A percentile compares a stretch with the other conserved stretches of the same genome.
These are phyloP conservation scores for Gynostemma pentaphyllum DNA, from an alignment of 306 rosid genomes.

Conservation along the genomic window DNA sequence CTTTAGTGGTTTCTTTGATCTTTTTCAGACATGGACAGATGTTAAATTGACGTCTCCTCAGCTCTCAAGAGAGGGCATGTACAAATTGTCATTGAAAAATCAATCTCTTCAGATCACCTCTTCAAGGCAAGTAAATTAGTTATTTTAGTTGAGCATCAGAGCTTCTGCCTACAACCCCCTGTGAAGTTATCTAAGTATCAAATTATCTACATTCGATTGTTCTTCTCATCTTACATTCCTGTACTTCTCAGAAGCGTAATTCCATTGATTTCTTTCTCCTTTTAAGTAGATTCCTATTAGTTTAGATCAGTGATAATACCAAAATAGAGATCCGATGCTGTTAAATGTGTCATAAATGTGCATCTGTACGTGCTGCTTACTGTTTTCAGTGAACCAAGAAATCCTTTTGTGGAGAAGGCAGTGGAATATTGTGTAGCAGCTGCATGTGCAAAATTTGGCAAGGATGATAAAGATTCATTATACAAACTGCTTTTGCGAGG, in stretches of 20 bases:
- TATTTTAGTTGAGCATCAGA: neutral
- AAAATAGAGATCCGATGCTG: neutral
- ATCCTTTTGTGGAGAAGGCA: slow-evolving; percentile 93
- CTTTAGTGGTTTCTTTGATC: neutral
- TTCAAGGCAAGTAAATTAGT: slow-evolving; percentile 38
- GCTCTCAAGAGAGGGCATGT: slow-evolving; percentile 59
- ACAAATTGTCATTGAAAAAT: slow-evolving; percentile 54
- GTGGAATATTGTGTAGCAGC: slow-evolving; percentile 86
- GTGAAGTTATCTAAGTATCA: neutral
- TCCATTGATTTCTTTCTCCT: neutral
- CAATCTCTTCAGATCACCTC: slow-evolving; percentile 42
- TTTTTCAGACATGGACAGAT: slow-evolving; percentile 74
- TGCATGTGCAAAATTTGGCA: slow-evolving; percentile 53
- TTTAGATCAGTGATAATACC: neutral
- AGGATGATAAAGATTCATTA: slow-evolving; percentile 38
- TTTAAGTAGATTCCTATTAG: neutral
- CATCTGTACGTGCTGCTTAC: slow-evolving; percentile 14
- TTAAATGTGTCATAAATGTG: slow-evolving; percentile 4
- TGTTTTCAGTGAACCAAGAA: slow-evolving; percentile 58
- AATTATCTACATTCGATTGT: neutral
- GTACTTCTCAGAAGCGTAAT: neutral
- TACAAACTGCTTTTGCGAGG: slow-evolving; percentile 71
- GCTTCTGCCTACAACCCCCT: neutral
- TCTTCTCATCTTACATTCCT: neutral
- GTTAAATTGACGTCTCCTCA: slow-evolving; percentile 85